Conservation (phyloP, 2,329 filamentous ascomycete species). For the Plenodomus biglobosus region DNA sequence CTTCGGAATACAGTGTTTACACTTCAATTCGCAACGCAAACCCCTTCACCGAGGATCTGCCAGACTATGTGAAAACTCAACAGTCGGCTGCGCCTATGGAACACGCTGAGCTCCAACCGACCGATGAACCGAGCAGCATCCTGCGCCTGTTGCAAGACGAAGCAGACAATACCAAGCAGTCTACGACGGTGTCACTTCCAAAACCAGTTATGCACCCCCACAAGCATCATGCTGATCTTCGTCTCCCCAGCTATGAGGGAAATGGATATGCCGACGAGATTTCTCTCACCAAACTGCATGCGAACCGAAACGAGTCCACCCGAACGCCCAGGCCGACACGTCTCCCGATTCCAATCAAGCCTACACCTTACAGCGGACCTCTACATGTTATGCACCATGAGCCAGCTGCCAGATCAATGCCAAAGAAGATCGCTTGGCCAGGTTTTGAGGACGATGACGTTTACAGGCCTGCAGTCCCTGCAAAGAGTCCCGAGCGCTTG, state of each 20-base stretch:
- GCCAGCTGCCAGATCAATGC: slow-evolving; percentile 2
- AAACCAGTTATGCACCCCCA: background rate
- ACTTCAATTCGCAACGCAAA: slow-evolving; percentile 17
- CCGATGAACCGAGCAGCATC: slow-evolving; percentile 21
- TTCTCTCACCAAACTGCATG: slow-evolving; percentile 17
- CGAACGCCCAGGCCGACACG: slow-evolving; percentile 6
- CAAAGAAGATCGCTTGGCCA: slow-evolving; percentile 8
- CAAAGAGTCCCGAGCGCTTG: slow-evolving; percentile 21
- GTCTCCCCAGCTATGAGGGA: slow-evolving; percentile 29
- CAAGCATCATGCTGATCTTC: slow-evolving; percentile 4
- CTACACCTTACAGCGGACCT: slow-evolving; percentile 13
- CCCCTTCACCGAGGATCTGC: slow-evolving; percentile 11
- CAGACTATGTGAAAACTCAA: background rate
- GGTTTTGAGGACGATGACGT: slow-evolving; percentile 10
- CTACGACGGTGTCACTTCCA: background rate
- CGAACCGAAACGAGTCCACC: slow-evolving; percentile 1
- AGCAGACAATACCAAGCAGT: background rate
- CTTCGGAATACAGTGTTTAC: slow-evolving; percentile 20
- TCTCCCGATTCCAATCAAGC: slow-evolving; percentile 21
- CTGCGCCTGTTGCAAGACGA: slow-evolving; percentile 16
- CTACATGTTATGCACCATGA: slow-evolving; percentile 11
- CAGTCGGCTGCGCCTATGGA: slow-evolving; percentile 1
- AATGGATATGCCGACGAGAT: slow-evolving; percentile 25
- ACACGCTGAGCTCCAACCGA: slow-evolving; percentile 14
- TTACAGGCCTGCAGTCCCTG: slow-evolving; percentile 21